phyloP scores from a whole-genome alignment of 73 alveolate genomes.

The Breviolum minutum region DNA sequence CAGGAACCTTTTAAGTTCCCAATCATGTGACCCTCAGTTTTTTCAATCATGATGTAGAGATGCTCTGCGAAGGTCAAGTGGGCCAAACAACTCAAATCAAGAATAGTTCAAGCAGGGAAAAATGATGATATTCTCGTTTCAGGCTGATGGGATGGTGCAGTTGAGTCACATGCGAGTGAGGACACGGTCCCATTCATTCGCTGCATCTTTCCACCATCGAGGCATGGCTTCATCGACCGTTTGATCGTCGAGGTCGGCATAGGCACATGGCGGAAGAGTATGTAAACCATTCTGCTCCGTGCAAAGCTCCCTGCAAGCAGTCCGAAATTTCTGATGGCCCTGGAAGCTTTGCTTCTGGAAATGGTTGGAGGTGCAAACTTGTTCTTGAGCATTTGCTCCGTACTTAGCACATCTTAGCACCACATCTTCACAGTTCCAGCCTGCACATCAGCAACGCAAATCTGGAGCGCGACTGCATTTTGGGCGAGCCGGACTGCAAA shows the following conservation, averaged over 20 bases:
- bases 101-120: neutral
- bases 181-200: constrained; percentile 87
- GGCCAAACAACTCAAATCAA: too few species aligned
- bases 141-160: neutral
- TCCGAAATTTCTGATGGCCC: neutral
- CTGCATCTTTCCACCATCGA: constrained; percentile 71
- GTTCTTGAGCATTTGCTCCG: neutral
- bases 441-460: constrained; percentile 92
- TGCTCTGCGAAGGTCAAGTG: too few species aligned
- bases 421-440: neutral
- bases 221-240: constrained; percentile 45
- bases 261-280: constrained; percentile 64
- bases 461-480: constrained; percentile 91
- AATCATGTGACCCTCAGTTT: neutral
- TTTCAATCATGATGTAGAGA: too few species aligned
- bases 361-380: neutral
- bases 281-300: constrained; percentile 29
- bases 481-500: constrained; percentile 76
- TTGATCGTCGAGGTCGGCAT: constrained; percentile 45
- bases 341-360: neutral
- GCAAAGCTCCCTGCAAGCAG: constrained; percentile 67
- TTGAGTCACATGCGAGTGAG: constrained; percentile 54
- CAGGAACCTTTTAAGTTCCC: neutral
- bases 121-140: too few species aligned
- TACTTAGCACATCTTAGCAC: neutral